phyloP scores from a whole-genome alignment of 2,329 filamentous ascomycete genomes.

The Hymenoscyphus occultus region DNA sequence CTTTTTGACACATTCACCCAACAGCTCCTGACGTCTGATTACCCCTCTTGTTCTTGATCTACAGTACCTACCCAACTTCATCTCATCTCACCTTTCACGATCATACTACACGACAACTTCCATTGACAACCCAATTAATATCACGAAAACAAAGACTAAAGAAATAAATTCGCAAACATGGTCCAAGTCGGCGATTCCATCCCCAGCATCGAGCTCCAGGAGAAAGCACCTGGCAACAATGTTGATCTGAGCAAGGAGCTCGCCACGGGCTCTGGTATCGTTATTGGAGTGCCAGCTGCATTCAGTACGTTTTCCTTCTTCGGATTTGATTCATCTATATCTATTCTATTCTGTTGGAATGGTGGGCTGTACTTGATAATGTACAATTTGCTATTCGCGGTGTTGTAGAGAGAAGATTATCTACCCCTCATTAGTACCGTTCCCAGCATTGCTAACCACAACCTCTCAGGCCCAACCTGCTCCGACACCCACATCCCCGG shows the following conservation, averaged over 20 bases:
- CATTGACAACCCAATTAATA: background rate
- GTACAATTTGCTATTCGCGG: background rate
- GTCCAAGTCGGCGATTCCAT: conserved; percentile 76
- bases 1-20: background rate
- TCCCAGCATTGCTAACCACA: conserved; percentile 5
- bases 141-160: background rate
- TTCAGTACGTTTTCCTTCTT: conserved; percentile 51
- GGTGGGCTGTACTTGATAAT: background rate
- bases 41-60: background rate
- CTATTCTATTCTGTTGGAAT: background rate
- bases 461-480: conserved; percentile 53
- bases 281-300: conserved; percentile 81
- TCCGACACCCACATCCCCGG: conserved; percentile 75
- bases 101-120: background rate
- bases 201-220: conserved; percentile 73
- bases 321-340: background rate
- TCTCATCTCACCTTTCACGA: background rate
- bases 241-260: conserved; percentile 82
- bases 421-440: background rate
- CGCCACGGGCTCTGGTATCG: conserved; percentile 66
- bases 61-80: background rate
- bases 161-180: conserved; percentile 8
- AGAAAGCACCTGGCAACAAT: conserved; percentile 88
- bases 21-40: background rate
- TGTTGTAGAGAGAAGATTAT: background rate